Conservation (phyloP, 2,329 filamentous ascomycete genomes). For the Lasiodiplodia gonubiensis region DNA sequence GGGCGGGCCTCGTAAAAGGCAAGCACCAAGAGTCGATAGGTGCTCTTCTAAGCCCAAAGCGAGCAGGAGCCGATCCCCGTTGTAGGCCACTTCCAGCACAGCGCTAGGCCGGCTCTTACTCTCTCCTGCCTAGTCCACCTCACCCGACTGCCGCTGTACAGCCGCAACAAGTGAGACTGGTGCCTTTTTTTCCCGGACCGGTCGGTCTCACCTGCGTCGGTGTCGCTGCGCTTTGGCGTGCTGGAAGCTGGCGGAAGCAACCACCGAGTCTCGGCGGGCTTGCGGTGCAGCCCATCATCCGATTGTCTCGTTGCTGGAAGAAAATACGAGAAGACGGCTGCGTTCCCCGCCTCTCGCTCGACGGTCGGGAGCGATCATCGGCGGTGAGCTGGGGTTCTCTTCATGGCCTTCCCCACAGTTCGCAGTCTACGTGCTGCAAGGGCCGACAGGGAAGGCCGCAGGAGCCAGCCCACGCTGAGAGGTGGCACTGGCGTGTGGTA, state of each 20-base stretch:
- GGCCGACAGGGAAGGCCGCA: slow-evolving; percentile 3
- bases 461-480: not conserved
- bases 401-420: slow-evolving; percentile 20
- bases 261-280: not conserved
- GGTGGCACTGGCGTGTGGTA: slow-evolving; percentile 20
- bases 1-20: slow-evolving; percentile 13
- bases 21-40: slow-evolving; percentile 5
- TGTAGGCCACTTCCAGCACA: slow-evolving; percentile 3
- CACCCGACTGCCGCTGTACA: not conserved
- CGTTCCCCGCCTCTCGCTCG: slow-evolving; percentile 19
- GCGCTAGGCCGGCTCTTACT: not conserved
- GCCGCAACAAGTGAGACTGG: slow-evolving; percentile 3
- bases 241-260: slow-evolving; percentile 4
- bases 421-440: slow-evolving; percentile 13
- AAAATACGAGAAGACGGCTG: slow-evolving; percentile 16
- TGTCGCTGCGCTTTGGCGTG: not conserved
- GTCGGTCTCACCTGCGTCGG: slow-evolving; percentile 4
- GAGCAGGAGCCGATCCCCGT: slow-evolving; percentile 6
- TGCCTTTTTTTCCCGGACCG: slow-evolving; percentile 8
- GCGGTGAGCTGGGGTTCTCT: slow-evolving; percentile 21
- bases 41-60: slow-evolving; percentile 6
- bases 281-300: slow-evolving; percentile 14
- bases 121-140: not conserved
- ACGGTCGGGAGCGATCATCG: slow-evolving; percentile 14
- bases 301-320: not conserved